phyloP scores from a whole-genome alignment of 805 yeast species.

The Saturnispora galanensis region DNA sequence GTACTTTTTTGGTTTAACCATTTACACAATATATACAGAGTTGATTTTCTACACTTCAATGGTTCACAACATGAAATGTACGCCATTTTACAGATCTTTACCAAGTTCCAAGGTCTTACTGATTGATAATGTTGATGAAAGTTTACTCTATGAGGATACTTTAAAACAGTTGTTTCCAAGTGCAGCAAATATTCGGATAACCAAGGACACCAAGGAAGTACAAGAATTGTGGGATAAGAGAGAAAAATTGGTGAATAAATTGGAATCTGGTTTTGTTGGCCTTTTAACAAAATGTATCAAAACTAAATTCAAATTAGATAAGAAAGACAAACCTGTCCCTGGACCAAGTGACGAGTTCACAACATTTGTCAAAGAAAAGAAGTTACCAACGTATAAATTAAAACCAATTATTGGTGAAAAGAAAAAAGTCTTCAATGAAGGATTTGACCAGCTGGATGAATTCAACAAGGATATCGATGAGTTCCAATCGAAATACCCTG shows the following conservation, averaged over 20 bases:
- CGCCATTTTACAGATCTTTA: constrained; percentile 63
- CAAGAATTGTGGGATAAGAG: constrained; percentile 52
- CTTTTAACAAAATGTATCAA: constrained; percentile 52
- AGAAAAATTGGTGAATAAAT: constrained; percentile 46
- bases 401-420: constrained; percentile 68
- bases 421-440: constrained; percentile 74
- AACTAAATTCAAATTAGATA: constrained; percentile 42
- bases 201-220: constrained; percentile 53
- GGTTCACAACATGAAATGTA: constrained; percentile 64
- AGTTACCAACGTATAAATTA: constrained; percentile 76
- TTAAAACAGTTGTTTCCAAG: constrained; percentile 55
- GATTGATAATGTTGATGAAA: constrained; percentile 55
- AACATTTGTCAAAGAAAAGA: constrained; percentile 58
- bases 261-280: constrained; percentile 57
- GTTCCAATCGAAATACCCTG: constrained; percentile 43
- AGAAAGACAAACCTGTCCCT: constrained; percentile 47
- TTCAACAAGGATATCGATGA: constrained; percentile 55
- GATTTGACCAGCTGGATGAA: constrained; percentile 56
- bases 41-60: constrained; percentile 59
- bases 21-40: constrained; percentile 64
- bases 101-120: constrained; percentile 64
- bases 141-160: constrained; percentile 34
- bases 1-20: constrained; percentile 57
- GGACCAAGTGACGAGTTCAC: constrained; percentile 47
- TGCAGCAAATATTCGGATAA: constrained; percentile 48